Evolutionary conservation across 1,139 yeast genomes (phyloP).

Genomic region (Casaregolazyma suthepensis): DNA sequence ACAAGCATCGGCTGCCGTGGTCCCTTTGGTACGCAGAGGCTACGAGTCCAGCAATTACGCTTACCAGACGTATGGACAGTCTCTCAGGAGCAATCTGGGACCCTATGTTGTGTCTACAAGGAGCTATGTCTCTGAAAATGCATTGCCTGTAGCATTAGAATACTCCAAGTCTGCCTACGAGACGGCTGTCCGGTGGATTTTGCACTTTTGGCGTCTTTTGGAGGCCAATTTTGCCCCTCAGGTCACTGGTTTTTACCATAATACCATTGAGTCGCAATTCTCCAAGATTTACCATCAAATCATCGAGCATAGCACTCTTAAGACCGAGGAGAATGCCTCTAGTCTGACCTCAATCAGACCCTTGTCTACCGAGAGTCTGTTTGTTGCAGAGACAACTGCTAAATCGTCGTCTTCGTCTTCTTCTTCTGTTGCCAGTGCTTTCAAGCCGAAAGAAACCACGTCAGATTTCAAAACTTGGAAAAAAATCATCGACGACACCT

Average conservation of each 20-base stretch:
- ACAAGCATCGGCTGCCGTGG: constrained; percentile 9
- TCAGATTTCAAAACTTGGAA: constrained; percentile 23
- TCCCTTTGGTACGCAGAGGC: constrained; percentile 12
- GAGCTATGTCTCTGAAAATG: constrained; percentile 12
- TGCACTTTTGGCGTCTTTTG: constrained; percentile 16
- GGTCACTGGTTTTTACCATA: constrained; percentile 19
- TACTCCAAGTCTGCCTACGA: constrained; percentile 9
- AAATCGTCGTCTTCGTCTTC: constrained; percentile 2
- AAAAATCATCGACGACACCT: constrained; percentile 26
- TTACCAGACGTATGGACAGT: constrained; percentile 14
- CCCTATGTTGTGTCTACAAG: constrained; percentile 11
- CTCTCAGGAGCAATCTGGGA: constrained; percentile 10
- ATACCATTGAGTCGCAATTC: constrained; percentile 27
- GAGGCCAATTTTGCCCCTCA: constrained; percentile 18
- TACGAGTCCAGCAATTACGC: constrained; percentile 3
- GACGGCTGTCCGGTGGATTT: constrained; percentile 5
- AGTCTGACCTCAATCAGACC: not conserved
- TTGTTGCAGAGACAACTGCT: constrained; percentile 2
- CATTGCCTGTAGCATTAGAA: constrained; percentile 10
- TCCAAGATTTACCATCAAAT: constrained; percentile 25
- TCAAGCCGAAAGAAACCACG: not conserved
- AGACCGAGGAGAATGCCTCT: not conserved
- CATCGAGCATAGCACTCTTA: constrained; percentile 10
- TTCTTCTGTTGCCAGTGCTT: not conserved
- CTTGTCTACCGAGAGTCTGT: constrained; percentile 2